Percentiles rank a stretch among this genome's conserved stretches.
phyloP scores from a whole-genome alignment of 2,329 filamentous ascomycete genomes.

The Trichophyton simii region DNA sequence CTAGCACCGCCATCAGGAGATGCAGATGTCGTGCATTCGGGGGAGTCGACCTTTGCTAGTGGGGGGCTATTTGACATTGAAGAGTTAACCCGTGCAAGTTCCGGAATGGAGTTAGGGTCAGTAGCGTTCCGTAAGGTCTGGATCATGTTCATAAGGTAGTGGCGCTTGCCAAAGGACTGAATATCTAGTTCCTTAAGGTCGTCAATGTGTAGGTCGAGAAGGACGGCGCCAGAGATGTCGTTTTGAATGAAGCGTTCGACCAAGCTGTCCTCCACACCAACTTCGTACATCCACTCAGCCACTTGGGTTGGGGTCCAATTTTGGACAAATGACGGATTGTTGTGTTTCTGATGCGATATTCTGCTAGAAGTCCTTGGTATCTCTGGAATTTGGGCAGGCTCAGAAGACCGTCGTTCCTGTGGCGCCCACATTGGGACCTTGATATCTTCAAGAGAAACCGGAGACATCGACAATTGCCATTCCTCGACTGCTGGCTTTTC shows the following conservation, averaged over 20 bases:
- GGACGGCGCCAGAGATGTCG: constrained; percentile 77
- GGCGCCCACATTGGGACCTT: constrained; percentile 5
- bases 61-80: constrained; percentile 8
- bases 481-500: constrained; percentile 10
- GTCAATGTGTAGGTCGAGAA: constrained; percentile 84
- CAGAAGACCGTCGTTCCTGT: constrained; percentile 41
- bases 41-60: not conserved
- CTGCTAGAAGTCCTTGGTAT: constrained; percentile 6
- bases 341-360: constrained; percentile 17
- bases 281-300: constrained; percentile 67
- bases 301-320: constrained; percentile 24
- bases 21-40: not conserved
- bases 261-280: constrained; percentile 62
- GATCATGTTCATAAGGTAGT: constrained; percentile 48
- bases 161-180: constrained; percentile 50
- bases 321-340: constrained; percentile 20
- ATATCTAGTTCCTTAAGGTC: constrained; percentile 56
- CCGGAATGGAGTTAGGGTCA: constrained; percentile 24
- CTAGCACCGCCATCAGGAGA: constrained; percentile 7
- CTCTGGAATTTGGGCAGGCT: constrained; percentile 27
- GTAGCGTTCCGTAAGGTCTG: constrained; percentile 30
- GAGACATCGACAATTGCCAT: constrained; percentile 12
- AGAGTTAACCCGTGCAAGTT: constrained; percentile 5
- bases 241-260: constrained; percentile 81
- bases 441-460: constrained; percentile 12